Base-by-base conservation (phyloP, 192 early-diverging fungal species). In the Backusella psychrophila region DNA sequence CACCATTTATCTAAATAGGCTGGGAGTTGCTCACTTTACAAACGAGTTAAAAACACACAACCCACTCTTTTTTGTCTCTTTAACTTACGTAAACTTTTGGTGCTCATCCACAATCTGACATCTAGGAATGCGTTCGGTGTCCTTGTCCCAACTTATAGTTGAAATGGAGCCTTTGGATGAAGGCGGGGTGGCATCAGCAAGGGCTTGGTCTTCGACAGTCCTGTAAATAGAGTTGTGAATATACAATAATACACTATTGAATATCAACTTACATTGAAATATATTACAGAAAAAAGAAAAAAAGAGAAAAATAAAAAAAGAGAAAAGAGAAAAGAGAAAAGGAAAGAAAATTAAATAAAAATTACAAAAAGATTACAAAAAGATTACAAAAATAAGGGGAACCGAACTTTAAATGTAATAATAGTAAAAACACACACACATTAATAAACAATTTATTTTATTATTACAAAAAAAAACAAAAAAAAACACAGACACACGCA, bases 1-100 rank as follows among this genome's bases (percentile, higher is more conserved):
- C 84, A 56, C 97, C 97, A 98, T 74, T 89, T 88, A 12, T 92
- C 82, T 91, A 99, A 94, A 80, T 91, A 96, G n/a, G 88, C 85
- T 1, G 90, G 75, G 41, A 97, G 80, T 23, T 90, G 76, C 12
- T 88, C 85, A 23, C 95, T 94, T 81, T 42, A 34, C 35, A 33
- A 33, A 33, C 19, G 19, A 39, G 34, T 29, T 6, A 67, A 19
- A 12, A 29, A 33, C 8, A 34, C 23, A 34, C 4, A 4, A 33
- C 33, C 4, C 11, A 33, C 33, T 33, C 33, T 3, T 3, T 36
- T 9, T 49, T 38, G 6, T 15, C 14, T n/a, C 29, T 4, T 15
- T 23, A 26, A 65, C 74, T 59, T 91, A 94, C 94, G 90, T 95
- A 88, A 95, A 96, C 31, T 90, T 80, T 81, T 96, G 91, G 35